Conservation (phyloP, 169 alveolate species). For the Eimeria nieschulzi region DNA sequence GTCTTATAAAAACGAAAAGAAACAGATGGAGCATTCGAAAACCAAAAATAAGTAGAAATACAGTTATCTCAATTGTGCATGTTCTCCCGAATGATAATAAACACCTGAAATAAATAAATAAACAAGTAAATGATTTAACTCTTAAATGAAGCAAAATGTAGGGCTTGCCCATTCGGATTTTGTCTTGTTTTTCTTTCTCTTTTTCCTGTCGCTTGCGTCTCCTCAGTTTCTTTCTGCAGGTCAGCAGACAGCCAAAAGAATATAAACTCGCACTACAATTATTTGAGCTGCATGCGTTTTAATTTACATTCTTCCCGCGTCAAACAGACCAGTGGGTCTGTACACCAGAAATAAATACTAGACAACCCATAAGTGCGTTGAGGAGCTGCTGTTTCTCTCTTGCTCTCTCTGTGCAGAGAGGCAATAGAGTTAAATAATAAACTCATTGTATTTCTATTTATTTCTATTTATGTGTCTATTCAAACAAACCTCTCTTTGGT, state of each 20-base stretch:
- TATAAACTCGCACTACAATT: too few relatives aligned
- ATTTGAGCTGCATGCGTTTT: too few relatives aligned
- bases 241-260: background rate
- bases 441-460: background rate
- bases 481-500: conserved; percentile 67
- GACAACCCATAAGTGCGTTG: too few relatives aligned
- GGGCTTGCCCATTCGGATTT: conserved; percentile 90
- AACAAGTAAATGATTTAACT: too few relatives aligned
- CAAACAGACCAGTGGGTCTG: background rate
- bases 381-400: background rate
- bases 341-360: background rate
- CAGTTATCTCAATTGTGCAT: background rate
- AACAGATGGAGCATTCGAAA: too few relatives aligned
- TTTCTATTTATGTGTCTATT: background rate
- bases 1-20: too few relatives aligned
- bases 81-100: background rate
- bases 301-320: too few relatives aligned
- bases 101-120: too few relatives aligned
- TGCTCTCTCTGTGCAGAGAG: background rate
- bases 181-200: conserved; percentile 88
- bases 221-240: conserved; percentile 86
- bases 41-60: background rate
- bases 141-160: too few relatives aligned
- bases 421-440: background rate
- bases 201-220: conserved; percentile 89